Conservation (phyloP, 2,329 filamentous ascomycete species). For the Hymenoscyphus scutula region DNA sequence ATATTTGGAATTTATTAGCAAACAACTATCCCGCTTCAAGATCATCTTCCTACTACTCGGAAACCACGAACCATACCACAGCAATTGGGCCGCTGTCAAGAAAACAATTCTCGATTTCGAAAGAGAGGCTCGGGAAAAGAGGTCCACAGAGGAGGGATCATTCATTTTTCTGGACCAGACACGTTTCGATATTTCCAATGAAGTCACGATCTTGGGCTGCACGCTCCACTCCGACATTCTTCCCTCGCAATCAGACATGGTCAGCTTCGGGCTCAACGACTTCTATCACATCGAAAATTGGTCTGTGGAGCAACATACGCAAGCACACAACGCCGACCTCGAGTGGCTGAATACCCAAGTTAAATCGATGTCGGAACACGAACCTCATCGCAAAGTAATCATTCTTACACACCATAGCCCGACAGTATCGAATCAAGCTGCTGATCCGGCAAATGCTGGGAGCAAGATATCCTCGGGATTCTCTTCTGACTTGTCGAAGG, state of each 20-base stretch:
- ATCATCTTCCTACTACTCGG: conserved; percentile 44
- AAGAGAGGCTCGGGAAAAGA: too few relatives aligned
- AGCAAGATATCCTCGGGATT: conserved; percentile 44
- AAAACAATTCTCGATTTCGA: too few relatives aligned
- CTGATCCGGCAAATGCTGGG: conserved; percentile 22
- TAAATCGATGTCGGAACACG: conserved; percentile 29
- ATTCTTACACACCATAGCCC: conserved; percentile 42
- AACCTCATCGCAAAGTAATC: conserved; percentile 36
- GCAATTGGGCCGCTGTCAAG: conserved; percentile 31
- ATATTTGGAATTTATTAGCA: conserved; percentile 42
- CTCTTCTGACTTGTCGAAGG: conserved; percentile 47
- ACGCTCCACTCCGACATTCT: conserved; percentile 48
- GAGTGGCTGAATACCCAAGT: conserved; percentile 42
- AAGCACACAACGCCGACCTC: conserved; percentile 32
- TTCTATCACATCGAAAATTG: too few relatives aligned
- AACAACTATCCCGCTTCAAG: conserved; percentile 42
- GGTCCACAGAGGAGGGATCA: conserved; percentile 13
- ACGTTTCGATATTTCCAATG: conserved; percentile 37
- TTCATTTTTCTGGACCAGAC: conserved; percentile 43
- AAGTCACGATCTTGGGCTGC: conserved; percentile 46
- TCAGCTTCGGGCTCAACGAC: conserved; percentile 12
- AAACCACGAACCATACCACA: conserved; percentile 47
- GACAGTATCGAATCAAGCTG: neutral
- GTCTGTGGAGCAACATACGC: conserved; percentile 7
- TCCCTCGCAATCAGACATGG: conserved; percentile 19